Conservation (phyloP, 2,329 filamentous ascomycete genomes). For the Beauveria rudraprayagi region DNA sequence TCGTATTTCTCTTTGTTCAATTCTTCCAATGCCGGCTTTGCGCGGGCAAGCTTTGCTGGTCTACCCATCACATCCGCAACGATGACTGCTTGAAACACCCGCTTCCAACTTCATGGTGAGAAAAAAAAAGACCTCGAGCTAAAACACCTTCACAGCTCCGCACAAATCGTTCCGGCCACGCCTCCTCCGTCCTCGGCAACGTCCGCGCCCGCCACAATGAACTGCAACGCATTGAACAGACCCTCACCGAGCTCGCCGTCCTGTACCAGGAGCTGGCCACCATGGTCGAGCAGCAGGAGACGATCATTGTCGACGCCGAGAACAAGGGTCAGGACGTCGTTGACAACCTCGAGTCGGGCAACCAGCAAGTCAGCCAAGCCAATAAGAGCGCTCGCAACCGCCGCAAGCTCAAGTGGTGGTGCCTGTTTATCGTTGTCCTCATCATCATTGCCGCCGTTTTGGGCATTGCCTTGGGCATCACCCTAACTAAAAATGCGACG, state of each 20-base stretch:
- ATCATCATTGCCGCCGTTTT: conserved; percentile 48
- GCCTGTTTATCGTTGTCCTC: conserved; percentile 52
- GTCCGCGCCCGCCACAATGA: conserved; percentile 79
- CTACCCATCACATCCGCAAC: not conserved
- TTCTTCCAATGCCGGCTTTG: not conserved
- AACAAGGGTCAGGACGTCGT: conserved; percentile 57
- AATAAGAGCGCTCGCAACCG: conserved; percentile 58
- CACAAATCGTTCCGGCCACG: conserved; percentile 66
- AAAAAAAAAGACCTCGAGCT: not conserved
- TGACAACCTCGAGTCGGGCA: conserved; percentile 60
- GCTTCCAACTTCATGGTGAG: not conserved
- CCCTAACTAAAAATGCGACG: conserved; percentile 22
- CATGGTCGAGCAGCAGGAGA: conserved; percentile 64
- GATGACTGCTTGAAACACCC: not conserved
- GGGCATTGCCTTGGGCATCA: conserved; percentile 46
- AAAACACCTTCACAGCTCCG: conserved; percentile 48
- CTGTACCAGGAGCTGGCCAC: conserved; percentile 71
- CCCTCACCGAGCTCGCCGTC: conserved; percentile 58
- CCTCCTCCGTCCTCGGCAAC: conserved; percentile 64
- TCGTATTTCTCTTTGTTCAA: not conserved
- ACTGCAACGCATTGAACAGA: conserved; percentile 71
- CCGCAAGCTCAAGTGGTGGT: conserved; percentile 78
- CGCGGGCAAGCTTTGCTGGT: not conserved
- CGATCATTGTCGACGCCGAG: conserved; percentile 53
- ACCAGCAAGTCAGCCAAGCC: conserved; percentile 59